Conservation (phyloP, 176 grass and related monocot species). For the Eleusine indica region DNA sequence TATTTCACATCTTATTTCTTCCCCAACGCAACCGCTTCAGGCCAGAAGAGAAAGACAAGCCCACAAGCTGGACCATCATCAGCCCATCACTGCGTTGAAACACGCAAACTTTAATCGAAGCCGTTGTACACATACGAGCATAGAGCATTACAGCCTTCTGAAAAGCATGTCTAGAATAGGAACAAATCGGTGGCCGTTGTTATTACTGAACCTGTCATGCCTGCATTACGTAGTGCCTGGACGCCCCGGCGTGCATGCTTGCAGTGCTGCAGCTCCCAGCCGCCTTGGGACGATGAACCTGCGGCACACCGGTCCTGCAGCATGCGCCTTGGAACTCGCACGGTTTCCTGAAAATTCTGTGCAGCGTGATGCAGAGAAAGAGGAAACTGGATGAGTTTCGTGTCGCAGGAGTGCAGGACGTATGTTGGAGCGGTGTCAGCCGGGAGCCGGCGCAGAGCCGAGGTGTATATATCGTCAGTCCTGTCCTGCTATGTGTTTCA, state of each 20-base stretch:
- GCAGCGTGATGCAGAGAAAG: background rate
- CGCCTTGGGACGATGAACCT: conserved; percentile 39
- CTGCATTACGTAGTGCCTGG: conserved; percentile 22
- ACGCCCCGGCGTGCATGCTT: background rate
- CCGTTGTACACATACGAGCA: background rate
- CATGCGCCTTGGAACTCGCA: conserved; percentile 26
- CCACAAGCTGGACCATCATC: background rate
- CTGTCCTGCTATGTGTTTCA: background rate
- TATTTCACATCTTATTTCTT: background rate
- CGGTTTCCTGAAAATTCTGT: conserved; percentile 12
- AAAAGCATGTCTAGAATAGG: background rate
- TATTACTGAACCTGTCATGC: conserved; percentile 15
- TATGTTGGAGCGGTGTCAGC: background rate
- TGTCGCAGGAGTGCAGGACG: background rate
- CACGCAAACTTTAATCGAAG: background rate
- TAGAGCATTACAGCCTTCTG: background rate
- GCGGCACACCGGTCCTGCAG: conserved; percentile 9
- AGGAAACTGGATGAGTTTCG: background rate
- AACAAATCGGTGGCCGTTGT: background rate
- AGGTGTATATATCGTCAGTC: background rate
- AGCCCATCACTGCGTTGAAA: no score
- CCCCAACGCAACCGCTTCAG: background rate
- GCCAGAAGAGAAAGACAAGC: background rate
- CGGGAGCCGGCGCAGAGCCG: background rate
- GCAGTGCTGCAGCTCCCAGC: background rate